phyloP scores from a whole-genome alignment of 148 eudicot genomes.

The Camellia lanceoleosa region DNA sequence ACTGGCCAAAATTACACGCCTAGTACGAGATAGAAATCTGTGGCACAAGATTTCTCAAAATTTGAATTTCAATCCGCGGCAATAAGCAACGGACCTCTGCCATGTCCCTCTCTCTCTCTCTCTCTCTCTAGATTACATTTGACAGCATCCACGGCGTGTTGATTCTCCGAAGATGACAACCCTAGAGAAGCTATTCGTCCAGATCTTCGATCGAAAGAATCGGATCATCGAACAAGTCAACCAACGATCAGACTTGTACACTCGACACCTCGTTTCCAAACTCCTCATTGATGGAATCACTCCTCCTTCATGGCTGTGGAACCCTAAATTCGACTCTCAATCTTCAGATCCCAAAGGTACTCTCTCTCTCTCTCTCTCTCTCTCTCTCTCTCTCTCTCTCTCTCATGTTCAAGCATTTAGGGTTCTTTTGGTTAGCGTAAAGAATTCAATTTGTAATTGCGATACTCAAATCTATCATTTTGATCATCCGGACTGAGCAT shows the following conservation, averaged over 20 bases:
- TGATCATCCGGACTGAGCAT: not conserved
- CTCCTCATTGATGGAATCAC: constrained; percentile 61
- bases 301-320: constrained; percentile 66
- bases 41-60: too few relatives aligned
- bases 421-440: not conserved
- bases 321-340: constrained; percentile 27
- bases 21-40: too few relatives aligned
- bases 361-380: not conserved
- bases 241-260: constrained; percentile 54
- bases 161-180: constrained; percentile 38
- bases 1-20: too few relatives aligned
- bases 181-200: constrained; percentile 66
- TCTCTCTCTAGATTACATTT: not conserved
- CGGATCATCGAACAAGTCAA: constrained; percentile 51
- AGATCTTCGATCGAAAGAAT: constrained; percentile 69
- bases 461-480: not conserved
- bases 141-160: not conserved
- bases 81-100: too few relatives aligned
- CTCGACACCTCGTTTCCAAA: constrained; percentile 68
- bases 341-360: constrained; percentile 26
- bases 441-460: not conserved
- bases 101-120: constrained; percentile 1
- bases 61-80: too few relatives aligned
- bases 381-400: not conserved
- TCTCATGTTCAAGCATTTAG: not conserved